Base-by-base conservation (phyloP, 2,329 filamentous ascomycete genomes). In the Stagonosporopsis cucurbitacearum region DNA sequence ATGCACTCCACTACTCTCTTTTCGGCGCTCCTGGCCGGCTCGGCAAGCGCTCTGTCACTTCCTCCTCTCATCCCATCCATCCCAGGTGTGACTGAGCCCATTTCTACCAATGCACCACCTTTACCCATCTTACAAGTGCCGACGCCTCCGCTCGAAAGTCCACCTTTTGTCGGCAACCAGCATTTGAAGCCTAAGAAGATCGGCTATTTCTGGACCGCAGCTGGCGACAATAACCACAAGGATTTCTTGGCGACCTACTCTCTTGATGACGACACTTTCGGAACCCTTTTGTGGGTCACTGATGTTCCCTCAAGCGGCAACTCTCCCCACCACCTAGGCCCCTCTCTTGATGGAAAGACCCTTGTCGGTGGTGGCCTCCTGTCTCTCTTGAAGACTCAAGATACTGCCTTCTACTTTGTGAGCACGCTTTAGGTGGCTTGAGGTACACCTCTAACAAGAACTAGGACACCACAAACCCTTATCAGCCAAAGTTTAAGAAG, bases 101-200 rank as follows among this genome's bases (percentile, higher is more conserved):
- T 88, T n/a, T 72, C 74, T 11, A 75, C 74, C 20, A 78, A 80
- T 42, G 79, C 78, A 4, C 81, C 82, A 35, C 83, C 84, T 11
- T 72, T 86, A 23, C 84, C 85, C 4, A 81, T 87, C 51, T 72
- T 88, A 11, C 84, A 87, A 65, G 50, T 84, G 4, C 85, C 84
- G 2, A 85, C 82, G n/a, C 84, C 84, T 44, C 80, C 84, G 0
- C 69, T 86, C n/a, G 74, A 78, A 2, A 84, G 81, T 61, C 79
- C 79, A 8, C 81, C 80, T 6, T 86, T 86, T 57, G 76, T 74
- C 11, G 74, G 78, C 2, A 83, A 81, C 66, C 58, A 64, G 23
- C 75, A 83, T 57, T 80, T 87, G 67, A 83, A 82, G 74, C 85
- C 85, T 25, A 87, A 87, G 81, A 87, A 87, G 77, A 84, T 87